Percentiles rank a stretch among this genome's conserved stretches.
phyloP scores from a whole-genome alignment of 495 filamentous ascomycete species.

The Xeromyces bisporus region DNA sequence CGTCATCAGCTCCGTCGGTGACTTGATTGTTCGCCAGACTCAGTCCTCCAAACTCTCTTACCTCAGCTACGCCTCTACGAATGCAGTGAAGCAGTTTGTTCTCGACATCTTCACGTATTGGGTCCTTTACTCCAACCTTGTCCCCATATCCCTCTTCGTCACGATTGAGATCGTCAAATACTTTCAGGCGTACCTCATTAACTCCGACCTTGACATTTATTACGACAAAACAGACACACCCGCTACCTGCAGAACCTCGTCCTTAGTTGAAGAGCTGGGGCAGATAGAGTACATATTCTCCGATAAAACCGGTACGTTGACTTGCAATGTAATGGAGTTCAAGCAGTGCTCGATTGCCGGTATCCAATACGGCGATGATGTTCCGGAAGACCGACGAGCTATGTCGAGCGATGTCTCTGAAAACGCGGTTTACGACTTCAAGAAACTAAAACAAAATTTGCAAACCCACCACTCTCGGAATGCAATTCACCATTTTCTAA shows the following conservation, averaged over 20 bases:
- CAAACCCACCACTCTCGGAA: constrained; percentile 46
- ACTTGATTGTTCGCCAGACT: constrained; percentile 59
- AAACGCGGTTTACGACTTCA: constrained; percentile 78
- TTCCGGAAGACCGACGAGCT: constrained; percentile 79
- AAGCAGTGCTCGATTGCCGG: constrained; percentile 85
- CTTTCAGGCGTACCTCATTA: constrained; percentile 90
- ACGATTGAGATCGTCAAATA: constrained; percentile 98
- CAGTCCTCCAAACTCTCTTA: constrained; percentile 45
- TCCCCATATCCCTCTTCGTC: constrained; percentile 95
- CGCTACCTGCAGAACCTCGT: constrained; percentile 88
- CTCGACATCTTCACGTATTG: constrained; percentile 95
- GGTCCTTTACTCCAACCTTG: constrained; percentile 94
- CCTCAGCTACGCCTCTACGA: constrained; percentile 43
- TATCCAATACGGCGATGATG: constrained; percentile 83
- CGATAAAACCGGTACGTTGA: constrained; percentile 98
- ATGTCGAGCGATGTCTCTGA: constrained; percentile 58
- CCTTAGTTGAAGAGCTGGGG: constrained; percentile 89
- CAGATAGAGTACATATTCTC: constrained; percentile 99
- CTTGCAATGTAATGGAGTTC: constrained; percentile 98
- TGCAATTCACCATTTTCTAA: constrained; percentile 78
- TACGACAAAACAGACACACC: constrained; percentile 92
- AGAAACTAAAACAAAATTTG: constrained; percentile 55
- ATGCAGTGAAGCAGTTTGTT: constrained; percentile 66
- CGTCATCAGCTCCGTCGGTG: constrained; percentile 77
- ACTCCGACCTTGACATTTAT: constrained; percentile 95